Conservation (phyloP, 202 grass and related monocot genomes). For the Schoenoplectus triqueter region DNA sequence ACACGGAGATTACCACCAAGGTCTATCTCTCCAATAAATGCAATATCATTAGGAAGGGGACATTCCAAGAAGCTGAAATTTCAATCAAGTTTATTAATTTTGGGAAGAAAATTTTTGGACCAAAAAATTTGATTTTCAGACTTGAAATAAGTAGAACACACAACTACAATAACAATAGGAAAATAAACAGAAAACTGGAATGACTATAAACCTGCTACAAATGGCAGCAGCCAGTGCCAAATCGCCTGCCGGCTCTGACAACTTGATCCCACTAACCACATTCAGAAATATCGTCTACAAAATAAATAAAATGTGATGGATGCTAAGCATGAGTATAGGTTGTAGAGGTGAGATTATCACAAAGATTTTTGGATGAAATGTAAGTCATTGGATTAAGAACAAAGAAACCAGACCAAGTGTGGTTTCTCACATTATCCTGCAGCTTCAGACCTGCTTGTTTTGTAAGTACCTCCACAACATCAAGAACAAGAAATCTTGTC, state of each 20-base stretch:
- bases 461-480: slow-evolving; percentile 68
- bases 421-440: slow-evolving; percentile 67
- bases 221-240: slow-evolving; percentile 89
- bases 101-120: not conserved
- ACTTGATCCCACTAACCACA: slow-evolving; percentile 79
- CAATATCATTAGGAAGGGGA: slow-evolving; percentile 86
- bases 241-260: slow-evolving; percentile 93
- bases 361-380: slow-evolving; percentile 27
- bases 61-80: slow-evolving; percentile 86
- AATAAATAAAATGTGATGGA: slow-evolving; percentile 40
- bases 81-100: not conserved
- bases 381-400: slow-evolving; percentile 13
- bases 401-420: slow-evolving; percentile 32
- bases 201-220: slow-evolving; percentile 72
- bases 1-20: slow-evolving; percentile 84
- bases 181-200: slow-evolving; percentile 1
- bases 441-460: slow-evolving; percentile 95
- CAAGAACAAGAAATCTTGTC: slow-evolving; percentile 31
- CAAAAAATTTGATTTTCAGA: slow-evolving; percentile 11
- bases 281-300: slow-evolving; percentile 83
- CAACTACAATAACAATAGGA: not conserved
- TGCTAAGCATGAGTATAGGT: not conserved
- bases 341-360: not conserved
- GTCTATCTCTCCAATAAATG: slow-evolving; percentile 94
- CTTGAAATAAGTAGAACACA: not conserved